Evolutionary conservation across 495 filamentous ascomycete species (phyloP), one percentile per base, ranked within the genome.

Genomic region (Xylaria castorea): DNA sequence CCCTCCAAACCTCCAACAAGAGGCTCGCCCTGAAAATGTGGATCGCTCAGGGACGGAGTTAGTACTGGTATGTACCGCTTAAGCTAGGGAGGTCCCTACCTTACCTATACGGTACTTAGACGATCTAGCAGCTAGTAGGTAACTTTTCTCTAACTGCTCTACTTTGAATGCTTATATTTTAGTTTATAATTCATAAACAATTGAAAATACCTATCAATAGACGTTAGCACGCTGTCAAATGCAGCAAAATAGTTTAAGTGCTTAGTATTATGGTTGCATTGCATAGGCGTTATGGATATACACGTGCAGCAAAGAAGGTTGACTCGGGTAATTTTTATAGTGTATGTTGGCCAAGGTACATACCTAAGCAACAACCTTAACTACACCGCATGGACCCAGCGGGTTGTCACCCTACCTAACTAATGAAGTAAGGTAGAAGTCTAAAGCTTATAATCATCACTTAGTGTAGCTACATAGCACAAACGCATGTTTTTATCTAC

Each of bases 1-100:
- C 58, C 34, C 55, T 58, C 55, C 55, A 27, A 27, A 14, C 36
- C 36, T 64, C 61, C 61, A 64, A n/a, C 61, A 30, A 64, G 61
- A 44, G 25, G 14, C 61, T 44, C 38, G 61, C 61, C 61, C 61
- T 64, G 38, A 44, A 64, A 64, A 64, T 25, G 61, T 64, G 61
- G 61, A 27, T 16, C 61, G 12, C 61, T 30, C 38, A 42, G 60
- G 36, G 20, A 40, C 48, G 3, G 48, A 50, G 6, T 50, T 22
- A 50, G 46, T 50, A n/a, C 14, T 5, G 6, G 18, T 20, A 18
- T 20, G 38, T 8, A 42, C 5, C 5, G 1, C 7, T 12, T 42
- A 1, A 14, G 5, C 42, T 38, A 38, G 42, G 42, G 42, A 44
- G 12, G 27, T 58, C 12, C 0, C 27, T 27, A 32, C 11, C 42